A percentile compares a stretch with the other conserved stretches of the same genome.
phyloP scores from a whole-genome alignment of 106 monocot genomes.

The Apostasia shenzhenica region DNA sequence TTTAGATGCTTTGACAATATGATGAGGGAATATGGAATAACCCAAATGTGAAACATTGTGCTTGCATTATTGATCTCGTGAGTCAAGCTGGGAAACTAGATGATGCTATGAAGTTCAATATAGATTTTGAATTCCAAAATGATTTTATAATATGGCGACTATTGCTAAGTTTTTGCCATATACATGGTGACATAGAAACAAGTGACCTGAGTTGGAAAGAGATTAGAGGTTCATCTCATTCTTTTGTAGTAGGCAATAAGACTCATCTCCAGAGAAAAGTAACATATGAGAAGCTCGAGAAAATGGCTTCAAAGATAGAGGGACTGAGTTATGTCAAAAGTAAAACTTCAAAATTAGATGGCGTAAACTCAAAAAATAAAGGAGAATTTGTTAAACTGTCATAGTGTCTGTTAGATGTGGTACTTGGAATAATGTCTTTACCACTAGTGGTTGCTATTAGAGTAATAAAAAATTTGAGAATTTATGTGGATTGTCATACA shows the following conservation, averaged over 20 bases:
- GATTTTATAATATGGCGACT: constrained; percentile 40
- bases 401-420: constrained; percentile 43
- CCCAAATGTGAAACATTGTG: constrained; percentile 45
- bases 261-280: constrained; percentile 24
- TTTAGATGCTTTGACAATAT: constrained; percentile 52
- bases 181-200: constrained; percentile 30
- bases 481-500: constrained; percentile 37
- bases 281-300: constrained; percentile 36
- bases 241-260: constrained; percentile 43
- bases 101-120: constrained; percentile 45
- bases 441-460: constrained; percentile 32
- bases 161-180: constrained; percentile 30
- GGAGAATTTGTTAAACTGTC: constrained; percentile 22
- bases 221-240: constrained; percentile 30
- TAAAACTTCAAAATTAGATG: constrained; percentile 1
- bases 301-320: constrained; percentile 29
- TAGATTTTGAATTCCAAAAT: constrained; percentile 23
- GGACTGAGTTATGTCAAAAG: constrained; percentile 1
- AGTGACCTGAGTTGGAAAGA: constrained; percentile 52
- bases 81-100: constrained; percentile 40
- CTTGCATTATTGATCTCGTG: constrained; percentile 51
- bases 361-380: neutral
- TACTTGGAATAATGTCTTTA: constrained; percentile 32
- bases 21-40: constrained; percentile 35
- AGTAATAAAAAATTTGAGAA: constrained; percentile 46